These are phyloP conservation scores for Hypsizygus ulmarius DNA, from an alignment of 1,284 basidiomycete species.

Conservation along the genomic window DNA sequence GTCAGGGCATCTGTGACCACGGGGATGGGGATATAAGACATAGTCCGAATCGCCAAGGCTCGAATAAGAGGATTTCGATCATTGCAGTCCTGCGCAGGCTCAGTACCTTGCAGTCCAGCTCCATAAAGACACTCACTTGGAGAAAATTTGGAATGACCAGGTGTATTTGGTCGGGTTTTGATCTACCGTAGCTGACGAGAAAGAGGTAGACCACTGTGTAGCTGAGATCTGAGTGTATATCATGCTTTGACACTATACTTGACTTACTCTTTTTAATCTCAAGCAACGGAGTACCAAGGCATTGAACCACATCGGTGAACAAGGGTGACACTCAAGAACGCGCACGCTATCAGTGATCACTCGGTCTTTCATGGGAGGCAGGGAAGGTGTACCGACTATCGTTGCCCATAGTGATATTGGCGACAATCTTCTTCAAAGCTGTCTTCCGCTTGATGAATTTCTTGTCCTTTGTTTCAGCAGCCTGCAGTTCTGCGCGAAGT, in stretches of 20 bases:
- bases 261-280: constrained; percentile 98
- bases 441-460: constrained; percentile 88
- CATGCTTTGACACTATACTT: constrained; percentile 1
- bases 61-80: constrained; percentile 92
- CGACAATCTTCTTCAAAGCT: constrained; percentile 92
- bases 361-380: constrained; percentile 23
- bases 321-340: constrained; percentile 80
- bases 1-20: constrained; percentile 76
- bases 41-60: constrained; percentile 90
- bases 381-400: constrained; percentile 67
- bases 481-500: constrained; percentile 85
- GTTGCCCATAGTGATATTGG: constrained; percentile 95
- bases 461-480: constrained; percentile 91
- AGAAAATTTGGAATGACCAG: constrained; percentile 87
- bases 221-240: constrained; percentile 2
- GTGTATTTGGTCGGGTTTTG: constrained; percentile 86
- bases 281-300: constrained; percentile 82
- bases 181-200: constrained; percentile 87
- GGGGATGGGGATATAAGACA: constrained; percentile 92
- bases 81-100: constrained; percentile 73
- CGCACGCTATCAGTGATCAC: constrained; percentile 24
- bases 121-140: constrained; percentile 49
- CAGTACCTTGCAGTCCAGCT: constrained; percentile 1
- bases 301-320: constrained; percentile 88
- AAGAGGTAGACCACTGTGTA: constrained; percentile 88